Evolutionary conservation across 805 yeast species (phyloP).

Genomic region (Yarrowia hollandica): DNA sequence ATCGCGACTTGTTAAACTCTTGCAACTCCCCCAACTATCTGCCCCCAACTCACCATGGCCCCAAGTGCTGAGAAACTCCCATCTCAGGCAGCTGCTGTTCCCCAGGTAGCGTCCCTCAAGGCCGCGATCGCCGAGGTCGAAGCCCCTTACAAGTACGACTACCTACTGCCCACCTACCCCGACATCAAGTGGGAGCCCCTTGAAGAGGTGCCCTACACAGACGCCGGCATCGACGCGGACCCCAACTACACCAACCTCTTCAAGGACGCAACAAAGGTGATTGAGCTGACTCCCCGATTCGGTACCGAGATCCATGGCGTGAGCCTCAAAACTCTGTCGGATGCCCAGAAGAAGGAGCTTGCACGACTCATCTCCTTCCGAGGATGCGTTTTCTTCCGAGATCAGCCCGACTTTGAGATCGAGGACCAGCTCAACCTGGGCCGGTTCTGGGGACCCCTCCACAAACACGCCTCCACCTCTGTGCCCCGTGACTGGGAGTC

Average conservation of each 20-base stretch:
- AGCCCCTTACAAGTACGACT: constrained; percentile 36
- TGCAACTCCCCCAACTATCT: too few relatives aligned
- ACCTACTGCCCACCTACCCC: constrained; percentile 40
- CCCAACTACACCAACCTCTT: constrained; percentile 38
- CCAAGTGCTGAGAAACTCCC: constrained; percentile 20
- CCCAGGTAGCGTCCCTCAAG: not conserved
- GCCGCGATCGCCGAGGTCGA: constrained; percentile 8
- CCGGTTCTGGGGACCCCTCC: constrained; percentile 26
- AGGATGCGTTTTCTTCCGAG: constrained; percentile 24
- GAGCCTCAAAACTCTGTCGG: constrained; percentile 46
- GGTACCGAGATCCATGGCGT: constrained; percentile 64
- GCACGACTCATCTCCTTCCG: constrained; percentile 10
- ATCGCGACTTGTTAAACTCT: too few relatives aligned
- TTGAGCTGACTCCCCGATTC: constrained; percentile 63
- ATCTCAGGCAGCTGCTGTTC: not conserved
- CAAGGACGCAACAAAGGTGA: constrained; percentile 37
- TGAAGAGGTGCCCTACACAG: constrained; percentile 34
- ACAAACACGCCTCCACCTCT: constrained; percentile 30
- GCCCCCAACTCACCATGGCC: not conserved
- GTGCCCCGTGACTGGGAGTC: constrained; percentile 8
- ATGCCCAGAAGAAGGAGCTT: constrained; percentile 44
- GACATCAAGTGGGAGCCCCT: constrained; percentile 40
- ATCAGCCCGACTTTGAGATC: constrained; percentile 37
- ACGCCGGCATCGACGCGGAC: constrained; percentile 40
- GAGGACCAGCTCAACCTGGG: constrained; percentile 18